Conservation (phyloP, 345 rosid species). For the Mangifera indica region DNA sequence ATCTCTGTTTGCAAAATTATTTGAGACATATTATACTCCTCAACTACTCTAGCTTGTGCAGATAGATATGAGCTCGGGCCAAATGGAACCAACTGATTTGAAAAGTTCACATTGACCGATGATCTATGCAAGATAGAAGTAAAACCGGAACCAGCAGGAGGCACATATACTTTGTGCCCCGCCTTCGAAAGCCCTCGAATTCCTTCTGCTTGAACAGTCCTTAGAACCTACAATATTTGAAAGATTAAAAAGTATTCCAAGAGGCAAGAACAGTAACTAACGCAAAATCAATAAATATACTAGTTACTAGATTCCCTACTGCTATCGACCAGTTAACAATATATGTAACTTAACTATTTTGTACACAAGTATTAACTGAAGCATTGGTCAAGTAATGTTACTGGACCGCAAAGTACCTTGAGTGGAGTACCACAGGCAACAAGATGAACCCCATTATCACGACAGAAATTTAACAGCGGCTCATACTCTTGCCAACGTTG, state of each 20-base stretch:
- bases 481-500: slow-evolving; percentile 85
- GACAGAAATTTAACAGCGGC: slow-evolving; percentile 79
- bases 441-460: slow-evolving; percentile 59
- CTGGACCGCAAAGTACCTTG: slow-evolving; percentile 41
- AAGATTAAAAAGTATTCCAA: slow-evolving; percentile 2
- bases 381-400: no score
- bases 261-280: background rate
- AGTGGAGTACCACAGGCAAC: slow-evolving; percentile 94
- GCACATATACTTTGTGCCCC: slow-evolving; percentile 69
- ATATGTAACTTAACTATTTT: no score
- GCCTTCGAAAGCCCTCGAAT: slow-evolving; percentile 77
- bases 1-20: slow-evolving; percentile 54
- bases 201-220: slow-evolving; percentile 95
- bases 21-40: slow-evolving; percentile 85
- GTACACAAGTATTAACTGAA: no score
- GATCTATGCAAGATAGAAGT: slow-evolving; percentile 66
- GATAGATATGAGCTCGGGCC: slow-evolving; percentile 89
- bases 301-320: no score
- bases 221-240: slow-evolving; percentile 48
- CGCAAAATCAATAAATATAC: background rate
- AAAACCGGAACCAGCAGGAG: slow-evolving; percentile 92
- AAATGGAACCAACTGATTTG: slow-evolving; percentile 58
- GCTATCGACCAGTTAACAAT: no score
- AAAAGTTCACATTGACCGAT: slow-evolving; percentile 45
- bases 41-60: slow-evolving; percentile 85